phyloP scores from a whole-genome alignment of 495 filamentous ascomycete species.

The Amphirosellinia nigrospora region DNA sequence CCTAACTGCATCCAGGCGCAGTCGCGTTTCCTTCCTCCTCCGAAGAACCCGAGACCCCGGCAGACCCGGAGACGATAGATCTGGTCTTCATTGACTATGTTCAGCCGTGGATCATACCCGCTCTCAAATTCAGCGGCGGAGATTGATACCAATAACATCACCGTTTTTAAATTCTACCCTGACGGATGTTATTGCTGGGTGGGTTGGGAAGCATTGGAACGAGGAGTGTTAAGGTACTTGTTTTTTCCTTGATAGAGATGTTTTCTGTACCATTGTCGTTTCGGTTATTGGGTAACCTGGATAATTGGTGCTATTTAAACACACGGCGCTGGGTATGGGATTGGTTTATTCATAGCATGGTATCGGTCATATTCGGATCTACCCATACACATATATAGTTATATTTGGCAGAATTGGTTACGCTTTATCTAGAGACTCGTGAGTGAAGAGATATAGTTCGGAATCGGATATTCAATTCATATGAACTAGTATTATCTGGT shows the following conservation, averaged over 20 bases:
- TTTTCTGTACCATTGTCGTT: neutral
- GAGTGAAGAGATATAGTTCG: neutral
- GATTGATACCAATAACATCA: conserved; percentile 64
- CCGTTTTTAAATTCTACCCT: conserved; percentile 70
- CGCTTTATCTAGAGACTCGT: too few relatives aligned
- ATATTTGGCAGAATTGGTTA: neutral
- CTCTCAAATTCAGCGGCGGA: conserved; percentile 69
- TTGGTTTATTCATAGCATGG: neutral
- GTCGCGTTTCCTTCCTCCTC: conserved; percentile 52
- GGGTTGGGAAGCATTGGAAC: conserved; percentile 82
- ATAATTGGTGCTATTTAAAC: neutral
- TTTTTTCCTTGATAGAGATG: too few relatives aligned
- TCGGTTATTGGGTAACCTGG: neutral
- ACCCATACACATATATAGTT: neutral
- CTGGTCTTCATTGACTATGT: conserved; percentile 93
- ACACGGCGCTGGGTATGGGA: neutral
- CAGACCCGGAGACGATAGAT: conserved; percentile 74
- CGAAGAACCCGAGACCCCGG: neutral
- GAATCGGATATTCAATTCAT: neutral
- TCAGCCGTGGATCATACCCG: conserved; percentile 75
- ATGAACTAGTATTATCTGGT: neutral
- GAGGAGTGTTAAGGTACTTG: conserved; percentile 48
- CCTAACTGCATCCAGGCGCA: conserved; percentile 82
- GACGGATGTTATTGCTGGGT: conserved; percentile 74
- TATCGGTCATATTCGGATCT: neutral